A percentile compares a stretch with the other conserved stretches of the same genome.
Evolutionary conservation across 1,284 basidiomycete species (phyloP).

Genomic region (Chalciporus sp.): DNA sequence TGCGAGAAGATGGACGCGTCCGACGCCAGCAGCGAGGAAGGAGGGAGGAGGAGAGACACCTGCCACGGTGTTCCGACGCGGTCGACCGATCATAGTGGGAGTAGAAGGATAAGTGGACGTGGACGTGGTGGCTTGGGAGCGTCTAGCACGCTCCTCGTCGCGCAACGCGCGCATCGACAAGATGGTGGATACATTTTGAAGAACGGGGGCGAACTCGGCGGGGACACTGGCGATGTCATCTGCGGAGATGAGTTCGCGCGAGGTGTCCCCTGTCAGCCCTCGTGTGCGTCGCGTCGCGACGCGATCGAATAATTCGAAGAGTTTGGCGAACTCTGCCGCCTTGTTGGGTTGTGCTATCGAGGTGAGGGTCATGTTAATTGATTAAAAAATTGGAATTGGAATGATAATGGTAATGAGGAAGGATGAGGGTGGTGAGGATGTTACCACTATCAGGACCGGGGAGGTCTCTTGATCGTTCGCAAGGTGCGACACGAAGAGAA

Average conservation of each 20-base stretch:
- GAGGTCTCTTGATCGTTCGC: conserved; percentile 2
- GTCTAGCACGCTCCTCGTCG: conserved; percentile 15
- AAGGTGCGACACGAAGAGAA: conserved; percentile 4
- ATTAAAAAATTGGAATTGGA: conserved; percentile 3
- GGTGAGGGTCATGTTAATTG: conserved; percentile 17
- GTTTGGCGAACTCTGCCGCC: conserved; percentile 51
- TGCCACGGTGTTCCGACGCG: conserved; percentile 36
- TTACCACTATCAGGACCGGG: background rate
- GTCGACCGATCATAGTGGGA: conserved; percentile 3
- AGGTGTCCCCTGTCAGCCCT: conserved; percentile 14
- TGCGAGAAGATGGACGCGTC: background rate
- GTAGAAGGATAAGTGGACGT: too few species aligned
- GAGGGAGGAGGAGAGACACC: conserved; percentile 1
- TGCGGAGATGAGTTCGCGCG: conserved; percentile 24
- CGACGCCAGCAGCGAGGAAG: background rate
- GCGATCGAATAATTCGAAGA: conserved; percentile 56
- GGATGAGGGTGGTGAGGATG: background rate
- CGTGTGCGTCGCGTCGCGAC: conserved; percentile 44
- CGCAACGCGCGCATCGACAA: conserved; percentile 36
- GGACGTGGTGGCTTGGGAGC: conserved; percentile 13
- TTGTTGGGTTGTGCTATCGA: conserved; percentile 35
- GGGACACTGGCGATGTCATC: conserved; percentile 41
- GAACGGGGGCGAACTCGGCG: conserved; percentile 47
- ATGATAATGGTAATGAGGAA: background rate
- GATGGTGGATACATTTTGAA: conserved; percentile 45